Evolutionary conservation across 176 grass and related monocot genomes (phyloP).

Genomic region (Bonia amplexicaulis): DNA sequence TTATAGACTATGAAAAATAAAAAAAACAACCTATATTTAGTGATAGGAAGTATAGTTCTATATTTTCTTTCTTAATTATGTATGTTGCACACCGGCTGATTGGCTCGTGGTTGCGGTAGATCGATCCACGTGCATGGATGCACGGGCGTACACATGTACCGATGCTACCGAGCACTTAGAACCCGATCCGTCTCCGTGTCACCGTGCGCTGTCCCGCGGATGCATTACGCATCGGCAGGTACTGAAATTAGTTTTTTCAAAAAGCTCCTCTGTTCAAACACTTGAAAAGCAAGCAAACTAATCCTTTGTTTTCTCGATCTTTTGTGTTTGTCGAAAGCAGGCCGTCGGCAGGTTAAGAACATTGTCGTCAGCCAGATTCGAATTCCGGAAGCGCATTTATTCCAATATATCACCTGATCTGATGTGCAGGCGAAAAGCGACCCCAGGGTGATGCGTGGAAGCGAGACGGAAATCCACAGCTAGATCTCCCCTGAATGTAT

Average conservation of each 20-base stretch:
- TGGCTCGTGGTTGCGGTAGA: neutral
- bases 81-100: neutral
- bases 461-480: neutral
- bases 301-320: neutral
- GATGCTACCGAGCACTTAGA: neutral
- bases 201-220: neutral
- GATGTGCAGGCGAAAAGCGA: constrained; percentile 33
- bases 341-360: constrained; percentile 1
- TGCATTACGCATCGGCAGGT: neutral
- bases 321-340: neutral
- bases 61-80: too few relatives aligned
- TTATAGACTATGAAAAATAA: too few relatives aligned
- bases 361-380: constrained; percentile 3
- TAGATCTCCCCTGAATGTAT: neutral
- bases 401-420: constrained; percentile 3
- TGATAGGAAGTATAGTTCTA: too few relatives aligned
- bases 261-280: neutral
- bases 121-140: neutral
- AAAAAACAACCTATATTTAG: too few relatives aligned
- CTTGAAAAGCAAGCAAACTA: neutral
- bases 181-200: neutral
- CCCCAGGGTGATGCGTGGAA: neutral
- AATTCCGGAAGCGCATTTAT: constrained; percentile 22
- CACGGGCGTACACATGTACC: neutral
- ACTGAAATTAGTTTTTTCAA: neutral